Base-by-base conservation (phyloP, 495 filamentous ascomycete genomes). In the Neurospora sp. region DNA sequence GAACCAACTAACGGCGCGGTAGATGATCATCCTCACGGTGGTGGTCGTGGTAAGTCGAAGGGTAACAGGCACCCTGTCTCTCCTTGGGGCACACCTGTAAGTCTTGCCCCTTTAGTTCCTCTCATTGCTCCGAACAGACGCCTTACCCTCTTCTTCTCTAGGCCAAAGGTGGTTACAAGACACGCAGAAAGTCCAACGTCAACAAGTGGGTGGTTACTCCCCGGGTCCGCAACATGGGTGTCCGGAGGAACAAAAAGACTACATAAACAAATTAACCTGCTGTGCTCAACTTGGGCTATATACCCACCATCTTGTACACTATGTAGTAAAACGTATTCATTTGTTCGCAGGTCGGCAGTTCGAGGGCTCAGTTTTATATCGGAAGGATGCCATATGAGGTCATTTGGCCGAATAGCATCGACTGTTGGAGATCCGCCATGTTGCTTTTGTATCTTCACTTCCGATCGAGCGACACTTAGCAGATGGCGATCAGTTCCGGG, bases 1-100 rank as follows among this genome's bases (percentile, higher is more conserved):
- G 24, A 28, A 42, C 21, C 48, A 48, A 66, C 83, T 86, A 73
- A 87, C 74, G 31, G 38, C 21, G 15, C 4, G 38, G 37, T 69
- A 89, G 88, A 85, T 74, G 96, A 99, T 76, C 96, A 99, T 88
- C 94, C 96, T 77, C 96, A 99, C 83, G 96, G 96, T 88, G 96
- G 96, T 91, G 96, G 96, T 80, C 88, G 96, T 85, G 96, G 96
- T 81, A 99, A 99, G 85, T 97, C 93, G 34, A 98, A 99, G 92
- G 94, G 96, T 87, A 98, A 98, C 82, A 88, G 92, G 72, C 85
- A 96, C 80, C 94, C 96, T 62, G 92, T 94, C 80, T 97, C 93
- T 85, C 94, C 94, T 73, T 99, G 96, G 96, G 96, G 96, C 78
- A 90, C 89, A 80, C 94, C 93, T 83, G 94, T 97, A 92, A 82